Conservation (phyloP, 1,284 basidiomycete genomes). For the Waitea zeae region DNA sequence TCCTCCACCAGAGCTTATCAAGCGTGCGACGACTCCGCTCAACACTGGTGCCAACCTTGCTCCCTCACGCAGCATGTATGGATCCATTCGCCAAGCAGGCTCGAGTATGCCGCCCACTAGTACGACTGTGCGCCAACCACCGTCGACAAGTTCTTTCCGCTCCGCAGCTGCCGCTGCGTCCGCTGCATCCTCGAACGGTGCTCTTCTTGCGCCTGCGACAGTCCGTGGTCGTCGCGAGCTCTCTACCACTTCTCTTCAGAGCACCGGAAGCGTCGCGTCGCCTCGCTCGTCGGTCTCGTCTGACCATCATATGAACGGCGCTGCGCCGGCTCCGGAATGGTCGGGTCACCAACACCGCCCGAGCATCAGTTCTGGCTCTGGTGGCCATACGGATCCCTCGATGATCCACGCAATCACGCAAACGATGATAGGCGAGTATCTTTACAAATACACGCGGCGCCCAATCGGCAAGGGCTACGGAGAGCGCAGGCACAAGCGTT, state of each 20-base stretch:
- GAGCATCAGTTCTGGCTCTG: slow-evolving; percentile 5
- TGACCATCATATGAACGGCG: slow-evolving; percentile 31
- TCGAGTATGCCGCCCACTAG: slow-evolving; percentile 59
- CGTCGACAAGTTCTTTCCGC: slow-evolving; percentile 68
- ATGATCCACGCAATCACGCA: slow-evolving; percentile 95
- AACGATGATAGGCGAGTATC: slow-evolving; percentile 98
- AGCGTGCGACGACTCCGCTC: slow-evolving; percentile 72
- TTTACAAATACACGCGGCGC: slow-evolving; percentile 93
- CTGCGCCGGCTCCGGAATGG: slow-evolving; percentile 14
- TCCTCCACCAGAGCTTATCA: slow-evolving; percentile 75
- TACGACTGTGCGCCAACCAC: slow-evolving; percentile 46
- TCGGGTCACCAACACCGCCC: slow-evolving; percentile 16
- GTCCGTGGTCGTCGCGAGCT: slow-evolving; percentile 33
- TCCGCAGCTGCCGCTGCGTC: slow-evolving; percentile 44
- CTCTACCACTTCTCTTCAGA: slow-evolving; percentile 48
- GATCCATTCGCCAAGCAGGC: slow-evolving; percentile 33
- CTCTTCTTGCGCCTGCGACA: slow-evolving; percentile 14
- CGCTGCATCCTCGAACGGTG: slow-evolving; percentile 24
- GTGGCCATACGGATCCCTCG: slow-evolving; percentile 58
- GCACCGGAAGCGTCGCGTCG: slow-evolving; percentile 45
- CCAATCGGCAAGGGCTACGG: slow-evolving; percentile 86
- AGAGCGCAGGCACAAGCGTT: slow-evolving; percentile 83
- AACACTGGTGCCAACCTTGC: slow-evolving; percentile 36
- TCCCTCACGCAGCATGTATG: slow-evolving; percentile 13
- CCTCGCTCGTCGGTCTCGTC: slow-evolving; percentile 67